Conservation (phyloP, 148 eudicot genomes). For the Fallopia convolvulus region DNA sequence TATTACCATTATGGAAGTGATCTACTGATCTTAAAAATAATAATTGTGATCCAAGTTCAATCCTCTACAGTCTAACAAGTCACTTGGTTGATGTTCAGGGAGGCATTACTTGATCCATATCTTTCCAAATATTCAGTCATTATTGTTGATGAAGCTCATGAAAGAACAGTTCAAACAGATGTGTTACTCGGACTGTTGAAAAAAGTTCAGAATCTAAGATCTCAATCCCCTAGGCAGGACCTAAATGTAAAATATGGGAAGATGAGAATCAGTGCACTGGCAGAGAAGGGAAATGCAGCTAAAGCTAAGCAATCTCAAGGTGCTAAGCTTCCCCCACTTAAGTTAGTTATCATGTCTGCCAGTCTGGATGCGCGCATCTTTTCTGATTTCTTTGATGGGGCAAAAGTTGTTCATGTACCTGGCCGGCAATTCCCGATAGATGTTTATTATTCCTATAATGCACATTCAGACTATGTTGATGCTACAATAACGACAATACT, state of each 20-base stretch:
- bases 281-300: constrained; percentile 30
- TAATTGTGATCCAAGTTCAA: neutral
- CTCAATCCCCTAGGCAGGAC: constrained; percentile 22
- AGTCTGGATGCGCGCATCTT: constrained; percentile 86
- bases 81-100: constrained; percentile 48
- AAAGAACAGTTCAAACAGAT: constrained; percentile 97
- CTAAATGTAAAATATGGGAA: constrained; percentile 21
- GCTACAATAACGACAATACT: constrained; percentile 80
- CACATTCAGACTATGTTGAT: constrained; percentile 82
- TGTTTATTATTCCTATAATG: constrained; percentile 55
- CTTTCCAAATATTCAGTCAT: constrained; percentile 83
- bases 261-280: constrained; percentile 19
- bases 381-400: constrained; percentile 82
- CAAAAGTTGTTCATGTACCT: constrained; percentile 81
- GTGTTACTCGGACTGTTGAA: constrained; percentile 89
- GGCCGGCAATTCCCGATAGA: constrained; percentile 97
- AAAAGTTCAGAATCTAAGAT: constrained; percentile 67
- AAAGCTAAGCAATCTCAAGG: constrained; percentile 23
- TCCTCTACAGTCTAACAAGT: constrained; percentile 14
- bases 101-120: constrained; percentile 81
- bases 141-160: constrained; percentile 95
- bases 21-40: neutral
- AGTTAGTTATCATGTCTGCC: constrained; percentile 93
- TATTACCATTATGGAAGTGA: neutral
- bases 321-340: constrained; percentile 51